Percentiles rank a stretch among this genome's conserved stretches.
phyloP scores from a whole-genome alignment of 371 early-diverging fungal species.

The Mucor saturninus region DNA sequence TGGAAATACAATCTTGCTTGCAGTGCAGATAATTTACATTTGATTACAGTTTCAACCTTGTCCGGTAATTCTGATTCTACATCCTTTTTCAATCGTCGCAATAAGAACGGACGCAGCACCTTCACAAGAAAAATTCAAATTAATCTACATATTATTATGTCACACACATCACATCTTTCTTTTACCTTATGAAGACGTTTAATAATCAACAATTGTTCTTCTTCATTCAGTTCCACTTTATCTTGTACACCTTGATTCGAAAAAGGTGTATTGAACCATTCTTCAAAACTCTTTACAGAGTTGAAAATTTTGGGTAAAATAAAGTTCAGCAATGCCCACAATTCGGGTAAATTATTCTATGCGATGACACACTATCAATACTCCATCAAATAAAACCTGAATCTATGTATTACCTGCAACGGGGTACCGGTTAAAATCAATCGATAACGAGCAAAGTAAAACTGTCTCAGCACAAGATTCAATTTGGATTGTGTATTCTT shows the following conservation, averaged over 20 bases:
- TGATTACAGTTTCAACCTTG: constrained; percentile 97
- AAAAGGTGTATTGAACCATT: constrained; percentile 98
- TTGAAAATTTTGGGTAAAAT: constrained; percentile 96
- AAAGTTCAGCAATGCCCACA: constrained; percentile 99
- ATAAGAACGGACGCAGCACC: constrained; percentile 96
- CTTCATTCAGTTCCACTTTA: constrained; percentile 92
- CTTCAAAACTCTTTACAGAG: constrained; percentile 95
- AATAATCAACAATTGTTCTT: constrained; percentile 97
- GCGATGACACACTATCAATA: neutral
- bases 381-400: neutral
- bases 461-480: constrained; percentile 80
- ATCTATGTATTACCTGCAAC: constrained; percentile 70
- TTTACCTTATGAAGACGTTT: constrained; percentile 91
- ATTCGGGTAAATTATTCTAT: constrained; percentile 97
- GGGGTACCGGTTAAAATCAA: constrained; percentile 99
- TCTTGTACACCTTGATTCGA: constrained; percentile 86
- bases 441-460: constrained; percentile 89
- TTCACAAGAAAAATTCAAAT: constrained; percentile 9
- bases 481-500: constrained; percentile 95
- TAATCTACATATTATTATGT: neutral
- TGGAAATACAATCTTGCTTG: constrained; percentile 81
- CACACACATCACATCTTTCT: neutral
- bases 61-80: constrained; percentile 98
- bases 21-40: constrained; percentile 88
- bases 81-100: constrained; percentile 98